Percentiles rank a stretch among this genome's conserved stretches.
Conservation (phyloP, 2,329 filamentous ascomycete genomes). For the Colletotrichum sp. region DNA sequence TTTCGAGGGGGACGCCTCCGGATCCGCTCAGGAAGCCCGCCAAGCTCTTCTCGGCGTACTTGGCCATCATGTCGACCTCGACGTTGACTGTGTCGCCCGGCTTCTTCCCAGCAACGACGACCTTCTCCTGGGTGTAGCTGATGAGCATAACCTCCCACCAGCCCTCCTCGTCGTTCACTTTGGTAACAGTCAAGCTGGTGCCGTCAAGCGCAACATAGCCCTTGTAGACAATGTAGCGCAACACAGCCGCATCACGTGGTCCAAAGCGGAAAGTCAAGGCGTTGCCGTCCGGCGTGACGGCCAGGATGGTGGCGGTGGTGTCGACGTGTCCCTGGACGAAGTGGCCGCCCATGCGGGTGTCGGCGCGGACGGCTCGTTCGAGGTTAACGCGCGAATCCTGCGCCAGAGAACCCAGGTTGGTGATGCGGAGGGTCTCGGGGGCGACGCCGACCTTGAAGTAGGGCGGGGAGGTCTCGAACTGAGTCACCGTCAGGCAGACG, state of each 20-base stretch:
- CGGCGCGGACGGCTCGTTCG: conserved; percentile 88
- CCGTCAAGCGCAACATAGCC: conserved; percentile 95
- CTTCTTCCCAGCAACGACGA: conserved; percentile 81
- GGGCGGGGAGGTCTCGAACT: conserved; percentile 45
- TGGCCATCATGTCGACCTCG: conserved; percentile 88
- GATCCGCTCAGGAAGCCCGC: conserved; percentile 74
- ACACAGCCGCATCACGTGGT: conserved; percentile 70
- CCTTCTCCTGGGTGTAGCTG: conserved; percentile 91
- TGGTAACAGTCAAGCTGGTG: conserved; percentile 90
- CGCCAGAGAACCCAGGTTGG: conserved; percentile 82
- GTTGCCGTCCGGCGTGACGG: conserved; percentile 83
- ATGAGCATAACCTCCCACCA: conserved; percentile 99
- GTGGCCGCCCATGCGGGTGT: conserved; percentile 96
- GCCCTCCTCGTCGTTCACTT: conserved; percentile 77
- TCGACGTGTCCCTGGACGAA: conserved; percentile 99
- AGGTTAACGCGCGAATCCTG: conserved; percentile 80
- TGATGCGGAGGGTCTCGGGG: conserved; percentile 93
- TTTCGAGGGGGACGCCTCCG: conserved; percentile 66
- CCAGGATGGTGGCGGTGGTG: conserved; percentile 78
- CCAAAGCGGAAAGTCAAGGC: conserved; percentile 85
- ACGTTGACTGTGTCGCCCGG: conserved; percentile 85
- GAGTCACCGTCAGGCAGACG: conserved; percentile 88
- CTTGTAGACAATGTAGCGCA: conserved; percentile 94
- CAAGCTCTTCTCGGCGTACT: conserved; percentile 90
- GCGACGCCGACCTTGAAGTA: conserved; percentile 92